These are phyloP conservation scores for Purpureocillium takamizusanense DNA, from an alignment of 2,329 filamentous ascomycete species.

Conservation along the genomic window DNA sequence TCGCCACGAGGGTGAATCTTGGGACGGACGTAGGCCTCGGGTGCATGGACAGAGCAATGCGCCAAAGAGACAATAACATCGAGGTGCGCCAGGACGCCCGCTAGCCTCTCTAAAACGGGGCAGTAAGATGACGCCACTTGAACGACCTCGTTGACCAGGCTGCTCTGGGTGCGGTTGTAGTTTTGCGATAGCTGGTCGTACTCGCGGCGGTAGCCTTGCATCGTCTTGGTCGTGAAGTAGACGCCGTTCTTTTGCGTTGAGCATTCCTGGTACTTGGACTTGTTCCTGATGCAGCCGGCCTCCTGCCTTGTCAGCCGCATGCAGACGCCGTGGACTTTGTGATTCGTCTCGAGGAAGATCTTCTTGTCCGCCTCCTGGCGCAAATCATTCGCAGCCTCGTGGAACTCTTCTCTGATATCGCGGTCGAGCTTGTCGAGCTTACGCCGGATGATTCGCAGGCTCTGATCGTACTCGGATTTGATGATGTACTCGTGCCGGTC, in stretches of 20 bases:
- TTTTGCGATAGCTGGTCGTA: slow-evolving; percentile 90
- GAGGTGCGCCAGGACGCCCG: slow-evolving; percentile 80
- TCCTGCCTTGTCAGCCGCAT: slow-evolving; percentile 88
- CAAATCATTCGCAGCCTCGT: slow-evolving; percentile 67
- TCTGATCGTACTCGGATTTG: slow-evolving; percentile 94
- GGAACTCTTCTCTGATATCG: slow-evolving; percentile 78
- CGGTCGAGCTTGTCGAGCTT: slow-evolving; percentile 77
- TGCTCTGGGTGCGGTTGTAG: slow-evolving; percentile 90
- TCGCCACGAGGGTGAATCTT: slow-evolving; percentile 83
- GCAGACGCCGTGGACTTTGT: slow-evolving; percentile 93
- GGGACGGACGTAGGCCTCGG: slow-evolving; percentile 82
- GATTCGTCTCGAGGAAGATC: slow-evolving; percentile 83
- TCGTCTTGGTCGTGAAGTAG: slow-evolving; percentile 83
- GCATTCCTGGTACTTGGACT: slow-evolving; percentile 82
- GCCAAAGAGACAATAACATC: slow-evolving; percentile 94
- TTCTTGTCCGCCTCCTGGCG: slow-evolving; percentile 96
- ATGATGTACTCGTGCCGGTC: slow-evolving; percentile 98
- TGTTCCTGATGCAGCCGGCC: slow-evolving; percentile 87
- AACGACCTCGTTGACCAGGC: slow-evolving; percentile 87
- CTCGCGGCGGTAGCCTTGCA: slow-evolving; percentile 76
- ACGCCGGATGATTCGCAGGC: slow-evolving; percentile 76
- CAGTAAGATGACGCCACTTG: slow-evolving; percentile 89
- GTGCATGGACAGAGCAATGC: slow-evolving; percentile 87
- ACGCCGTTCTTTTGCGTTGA: slow-evolving; percentile 99
- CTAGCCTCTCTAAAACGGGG: slow-evolving; percentile 82